Base-by-base conservation (phyloP, 176 grass and related monocot species). In the Ampelocalamus luodianensis region DNA sequence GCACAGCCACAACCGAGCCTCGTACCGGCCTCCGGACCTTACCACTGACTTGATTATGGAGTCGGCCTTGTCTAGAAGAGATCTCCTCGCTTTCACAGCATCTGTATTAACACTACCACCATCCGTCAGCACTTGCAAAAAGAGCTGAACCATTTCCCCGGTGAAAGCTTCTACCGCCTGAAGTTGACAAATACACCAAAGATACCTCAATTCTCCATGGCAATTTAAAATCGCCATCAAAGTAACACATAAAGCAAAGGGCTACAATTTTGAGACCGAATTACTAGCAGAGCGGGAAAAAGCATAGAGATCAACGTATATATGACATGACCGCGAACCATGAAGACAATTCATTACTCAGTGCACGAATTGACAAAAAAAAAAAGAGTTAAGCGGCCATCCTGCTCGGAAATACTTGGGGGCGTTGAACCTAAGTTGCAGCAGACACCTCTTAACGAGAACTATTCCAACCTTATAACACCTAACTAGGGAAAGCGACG, bases 1-100 rank as follows among this genome's bases (percentile, higher is more conserved):
- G 66, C 91, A 92, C 48, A 98, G 87, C 93, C 93, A 95, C 20
- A 98, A 55, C 66, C 84, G 91, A 74, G 93, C 86, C 82, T 98
- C 96, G 20, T 92, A 83, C 26, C 88, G 65, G 64, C 85, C 93
- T 16, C 78, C 56, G 3, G 77, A 90, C 48, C 84, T 92, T 83
- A 92, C 55, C 32, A 94, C 43, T 32, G 90, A 94, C 88, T 75
- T 85, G 76, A 98, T 71, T 78, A 92, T 54, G 13, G 91, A 90
- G 67, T 94, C 88, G 13, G 85, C 78, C 32, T 86, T 89, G 27
- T 79, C 40, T 22, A 92, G 83, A 20, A 94, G 82, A 42, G 77
- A 92, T n/a, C 56, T 98, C 20, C 63, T 98, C 16, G 82, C 83
- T 80, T 83, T 82, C 44, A 85, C 72, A 48, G 75, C 85, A 72